Evolutionary conservation across 2,329 filamentous ascomycete genomes (phyloP).

Genomic region (Diaporthe sp.): DNA sequence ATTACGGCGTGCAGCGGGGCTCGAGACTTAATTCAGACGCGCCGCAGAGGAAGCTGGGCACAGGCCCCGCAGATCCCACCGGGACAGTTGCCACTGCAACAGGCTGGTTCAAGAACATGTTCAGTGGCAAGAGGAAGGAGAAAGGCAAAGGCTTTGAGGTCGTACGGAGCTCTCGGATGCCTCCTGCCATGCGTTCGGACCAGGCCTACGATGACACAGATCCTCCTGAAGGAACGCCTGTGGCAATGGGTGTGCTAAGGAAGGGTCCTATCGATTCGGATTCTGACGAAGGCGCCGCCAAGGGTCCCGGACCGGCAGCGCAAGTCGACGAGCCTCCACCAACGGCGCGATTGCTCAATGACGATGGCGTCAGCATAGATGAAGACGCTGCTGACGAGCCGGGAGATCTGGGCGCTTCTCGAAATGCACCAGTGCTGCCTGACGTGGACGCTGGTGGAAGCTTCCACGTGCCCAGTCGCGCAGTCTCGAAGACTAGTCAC

Average conservation of each 20-base stretch:
- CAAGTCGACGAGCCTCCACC: slow-evolving; percentile 51
- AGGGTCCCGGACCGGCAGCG: slow-evolving; percentile 49
- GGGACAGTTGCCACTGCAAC: slow-evolving; percentile 90
- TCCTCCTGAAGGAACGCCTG: slow-evolving; percentile 76
- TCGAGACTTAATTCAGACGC: slow-evolving; percentile 87
- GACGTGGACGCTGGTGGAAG: slow-evolving; percentile 70
- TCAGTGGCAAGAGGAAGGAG: slow-evolving; percentile 90
- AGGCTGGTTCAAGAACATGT: slow-evolving; percentile 86
- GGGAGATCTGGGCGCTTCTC: slow-evolving; percentile 58
- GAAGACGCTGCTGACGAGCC: slow-evolving; percentile 60
- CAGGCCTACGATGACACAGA: slow-evolving; percentile 75
- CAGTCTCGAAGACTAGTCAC: slow-evolving; percentile 69
- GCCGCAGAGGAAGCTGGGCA: slow-evolving; percentile 87
- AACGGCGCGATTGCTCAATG: slow-evolving; percentile 57
- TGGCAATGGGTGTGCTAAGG: slow-evolving; percentile 72
- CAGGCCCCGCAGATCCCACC: slow-evolving; percentile 94
- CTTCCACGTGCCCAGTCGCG: slow-evolving; percentile 75
- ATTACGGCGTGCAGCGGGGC: slow-evolving; percentile 87
- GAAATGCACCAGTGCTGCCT: slow-evolving; percentile 70
- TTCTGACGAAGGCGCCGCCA: slow-evolving; percentile 63
- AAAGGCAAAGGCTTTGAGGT: slow-evolving; percentile 98
- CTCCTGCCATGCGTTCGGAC: slow-evolving; percentile 76
- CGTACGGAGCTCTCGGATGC: slow-evolving; percentile 89
- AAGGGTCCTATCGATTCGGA: slow-evolving; percentile 76
- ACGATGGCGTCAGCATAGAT: slow-evolving; percentile 61